A percentile compares a stretch with the other conserved stretches of the same genome.
phyloP scores from a whole-genome alignment of 1,139 yeast genomes.

The Geotrichum australiense region DNA sequence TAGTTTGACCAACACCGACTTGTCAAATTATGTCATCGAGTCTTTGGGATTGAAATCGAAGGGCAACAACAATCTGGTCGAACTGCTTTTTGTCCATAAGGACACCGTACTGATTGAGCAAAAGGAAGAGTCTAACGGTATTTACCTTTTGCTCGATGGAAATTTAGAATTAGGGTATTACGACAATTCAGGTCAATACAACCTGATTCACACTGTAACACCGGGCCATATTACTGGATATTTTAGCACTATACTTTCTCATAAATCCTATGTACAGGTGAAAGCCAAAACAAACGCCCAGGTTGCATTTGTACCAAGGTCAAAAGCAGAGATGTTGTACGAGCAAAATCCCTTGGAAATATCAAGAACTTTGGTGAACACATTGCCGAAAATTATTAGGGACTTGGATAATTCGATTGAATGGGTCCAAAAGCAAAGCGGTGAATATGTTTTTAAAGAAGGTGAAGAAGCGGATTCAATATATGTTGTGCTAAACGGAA shows the following conservation, averaged over 20 bases:
- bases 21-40: slow-evolving; percentile 52
- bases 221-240: slow-evolving; percentile 89
- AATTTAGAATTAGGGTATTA: slow-evolving; percentile 52
- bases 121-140: slow-evolving; percentile 61
- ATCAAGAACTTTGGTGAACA: slow-evolving; percentile 62
- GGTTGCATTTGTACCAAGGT: slow-evolving; percentile 65
- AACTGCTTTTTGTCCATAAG: slow-evolving; percentile 54
- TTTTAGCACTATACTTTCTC: slow-evolving; percentile 71
- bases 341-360: slow-evolving; percentile 75
- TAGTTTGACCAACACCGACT: slow-evolving; percentile 26
- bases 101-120: slow-evolving; percentile 57
- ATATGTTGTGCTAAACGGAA: slow-evolving; percentile 83
- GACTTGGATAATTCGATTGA: slow-evolving; percentile 87
- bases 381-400: slow-evolving; percentile 59
- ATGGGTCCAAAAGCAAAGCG: slow-evolving; percentile 89
- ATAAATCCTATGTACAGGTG: slow-evolving; percentile 68
- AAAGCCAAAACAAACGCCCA: slow-evolving; percentile 52
- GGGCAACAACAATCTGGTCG: slow-evolving; percentile 39
- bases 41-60: slow-evolving; percentile 17
- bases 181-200: slow-evolving; percentile 33
- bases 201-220: slow-evolving; percentile 49
- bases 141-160: slow-evolving; percentile 77
- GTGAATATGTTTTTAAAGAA: slow-evolving; percentile 69
- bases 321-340: slow-evolving; percentile 54
- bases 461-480: slow-evolving; percentile 90